Percentiles rank a stretch among this genome's conserved stretches.
Evolutionary conservation across 768 basidiomycete species (phyloP).

Genomic region (Trametes villosa): DNA sequence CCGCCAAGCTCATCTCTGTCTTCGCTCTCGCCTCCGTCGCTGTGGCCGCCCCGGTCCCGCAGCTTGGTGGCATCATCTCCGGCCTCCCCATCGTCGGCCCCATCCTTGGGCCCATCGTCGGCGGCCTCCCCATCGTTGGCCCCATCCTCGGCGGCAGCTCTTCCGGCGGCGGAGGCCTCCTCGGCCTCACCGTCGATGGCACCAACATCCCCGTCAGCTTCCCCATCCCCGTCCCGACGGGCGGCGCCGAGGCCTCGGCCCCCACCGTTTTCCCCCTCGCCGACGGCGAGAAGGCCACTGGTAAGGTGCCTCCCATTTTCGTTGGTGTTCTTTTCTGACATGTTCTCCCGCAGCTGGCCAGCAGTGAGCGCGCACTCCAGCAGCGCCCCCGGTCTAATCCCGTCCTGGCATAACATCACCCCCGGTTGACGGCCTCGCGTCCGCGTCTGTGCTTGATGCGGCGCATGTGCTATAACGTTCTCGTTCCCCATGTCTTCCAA

Average conservation of each 20-base stretch:
- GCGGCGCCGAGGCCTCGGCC: background rate
- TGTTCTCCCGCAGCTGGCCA: too few species aligned
- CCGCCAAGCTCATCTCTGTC: conserved; percentile 9
- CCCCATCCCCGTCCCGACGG: background rate
- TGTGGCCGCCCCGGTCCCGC: background rate
- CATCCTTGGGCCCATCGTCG: background rate
- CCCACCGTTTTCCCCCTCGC: background rate
- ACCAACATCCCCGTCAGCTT: background rate
- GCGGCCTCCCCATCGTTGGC: background rate
- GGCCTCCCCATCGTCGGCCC: background rate
- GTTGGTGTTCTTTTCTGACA: background rate
- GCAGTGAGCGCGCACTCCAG: too few species aligned
- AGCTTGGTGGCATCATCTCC: background rate
- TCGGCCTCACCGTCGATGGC: background rate
- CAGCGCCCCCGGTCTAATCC: too few species aligned
- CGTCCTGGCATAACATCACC: too few species aligned
- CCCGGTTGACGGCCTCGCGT: too few species aligned
- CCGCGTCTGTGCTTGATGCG: too few species aligned
- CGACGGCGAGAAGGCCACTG: background rate
- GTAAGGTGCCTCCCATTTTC: conserved; percentile 3
- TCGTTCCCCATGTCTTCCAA: too few species aligned
- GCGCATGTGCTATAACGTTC: too few species aligned
- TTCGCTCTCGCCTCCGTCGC: background rate
- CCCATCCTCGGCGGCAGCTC: background rate
- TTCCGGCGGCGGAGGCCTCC: background rate